Conservation (phyloP, 2,329 filamentous ascomycete species). For the Colletotrichum incanum region DNA sequence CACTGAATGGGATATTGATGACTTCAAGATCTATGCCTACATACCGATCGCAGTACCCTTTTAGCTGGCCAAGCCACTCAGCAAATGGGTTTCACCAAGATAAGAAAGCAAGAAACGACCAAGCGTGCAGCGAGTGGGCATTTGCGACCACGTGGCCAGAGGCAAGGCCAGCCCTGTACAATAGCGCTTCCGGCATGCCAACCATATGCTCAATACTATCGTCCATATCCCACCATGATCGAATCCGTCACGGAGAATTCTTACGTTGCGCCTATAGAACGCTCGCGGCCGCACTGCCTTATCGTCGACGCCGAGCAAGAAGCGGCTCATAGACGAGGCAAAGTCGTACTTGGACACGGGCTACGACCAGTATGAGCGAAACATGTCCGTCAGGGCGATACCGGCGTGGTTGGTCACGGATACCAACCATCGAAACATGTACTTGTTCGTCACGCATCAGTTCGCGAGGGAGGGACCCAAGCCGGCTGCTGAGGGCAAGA, state of each 20-base stretch:
- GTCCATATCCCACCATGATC: conserved; percentile 48
- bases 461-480: conserved; percentile 18
- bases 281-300: conserved; percentile 52
- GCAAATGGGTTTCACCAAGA: no score
- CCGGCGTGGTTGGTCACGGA: conserved; percentile 54
- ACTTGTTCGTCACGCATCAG: conserved; percentile 44
- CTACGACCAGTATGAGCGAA: conserved; percentile 45
- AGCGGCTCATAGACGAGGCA: conserved; percentile 55
- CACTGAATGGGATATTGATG: no score
- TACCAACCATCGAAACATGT: conserved; percentile 50
- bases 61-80: no score
- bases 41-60: no score
- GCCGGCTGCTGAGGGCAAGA: no score
- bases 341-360: conserved; percentile 51
- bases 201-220: no score
- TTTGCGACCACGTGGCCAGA: no score
- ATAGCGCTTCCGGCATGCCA: no score
- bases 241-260: conserved; percentile 46
- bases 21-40: no score
- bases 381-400: conserved; percentile 46
- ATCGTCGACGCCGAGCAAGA: conserved; percentile 53
- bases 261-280: conserved; percentile 49
- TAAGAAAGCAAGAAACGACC: no score
- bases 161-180: no score
- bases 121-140: no score